Base-by-base conservation (phyloP, 176 grass and related monocot species). In the Avena atlantica region DNA sequence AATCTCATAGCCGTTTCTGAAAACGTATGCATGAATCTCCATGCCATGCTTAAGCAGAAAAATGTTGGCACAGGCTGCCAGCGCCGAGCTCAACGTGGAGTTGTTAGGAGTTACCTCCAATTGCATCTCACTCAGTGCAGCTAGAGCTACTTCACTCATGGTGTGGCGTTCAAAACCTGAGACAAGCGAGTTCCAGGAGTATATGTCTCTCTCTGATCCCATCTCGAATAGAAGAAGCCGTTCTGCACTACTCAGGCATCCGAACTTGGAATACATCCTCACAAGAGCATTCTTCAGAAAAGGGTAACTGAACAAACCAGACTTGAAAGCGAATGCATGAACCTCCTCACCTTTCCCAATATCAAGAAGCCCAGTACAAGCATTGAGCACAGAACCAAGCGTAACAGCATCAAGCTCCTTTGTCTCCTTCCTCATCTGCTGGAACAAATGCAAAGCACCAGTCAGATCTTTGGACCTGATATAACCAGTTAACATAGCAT, bases 11-110 rank as follows among this genome's bases (percentile, higher is more conserved):
- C 87, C 80, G 17, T 92, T 94, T 91, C 94, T 94, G n/a, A 96
- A 49, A 69, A 99, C 89, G 78, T 93, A 87, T 13, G 90, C 94
- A 86, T 96, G 97, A 68, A 96, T 99, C 92, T 99, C 91, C 85
- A 89, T 96, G 24, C 97, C 94, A 50, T 89, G 83, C 15, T 90
- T 82, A 53, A 93, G 94, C 16, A 88, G 77, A 40, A 99, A 99
- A 69, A 99, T 93, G 20, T 96, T 99, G 2, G 97, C 94, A 91
- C 94, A 96, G 78, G 97, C 94, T 76, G 94, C 87, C 72, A 99
- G 87, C 45, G 83, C 89, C 19, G 92, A 89, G 78, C 92, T 93
- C 79, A 99, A 90, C 19, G 97, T 91, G 8, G 89, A 94, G 44
- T 90, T 80, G 74, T 92, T 87, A 82, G 97, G 92, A 77, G 76